Percentiles rank a stretch among this genome's conserved stretches.
Evolutionary conservation across 345 rosid species (phyloP).

Genomic region (Combretum micranthum): DNA sequence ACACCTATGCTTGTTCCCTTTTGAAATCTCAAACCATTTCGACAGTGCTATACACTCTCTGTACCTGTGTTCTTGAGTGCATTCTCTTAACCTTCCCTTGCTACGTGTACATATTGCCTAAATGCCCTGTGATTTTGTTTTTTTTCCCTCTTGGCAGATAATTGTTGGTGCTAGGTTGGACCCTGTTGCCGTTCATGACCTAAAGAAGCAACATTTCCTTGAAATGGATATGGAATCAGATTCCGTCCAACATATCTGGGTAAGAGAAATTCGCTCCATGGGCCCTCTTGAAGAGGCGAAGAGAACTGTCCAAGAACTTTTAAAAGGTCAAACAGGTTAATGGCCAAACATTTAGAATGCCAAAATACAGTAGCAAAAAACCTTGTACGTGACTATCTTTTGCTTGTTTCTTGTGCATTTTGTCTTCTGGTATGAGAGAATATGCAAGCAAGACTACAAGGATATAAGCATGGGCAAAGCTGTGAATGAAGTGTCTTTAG

Average conservation of each 20-base stretch:
- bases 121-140: conserved; percentile 6
- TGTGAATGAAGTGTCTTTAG: too few relatives aligned
- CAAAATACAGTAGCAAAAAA: too few relatives aligned
- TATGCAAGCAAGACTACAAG: too few relatives aligned
- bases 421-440: too few relatives aligned
- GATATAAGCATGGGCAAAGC: too few relatives aligned
- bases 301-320: conserved; percentile 34
- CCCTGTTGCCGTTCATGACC: conserved; percentile 18
- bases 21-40: not conserved
- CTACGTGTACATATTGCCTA: not conserved
- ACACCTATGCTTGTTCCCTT: not conserved
- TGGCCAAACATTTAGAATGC: too few relatives aligned
- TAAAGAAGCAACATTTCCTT: conserved; percentile 44
- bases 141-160: conserved; percentile 34
- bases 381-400: too few relatives aligned
- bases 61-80: not conserved
- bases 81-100: not conserved
- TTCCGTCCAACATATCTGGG: conserved; percentile 53
- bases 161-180: conserved; percentile 42
- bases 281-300: conserved; percentile 50
- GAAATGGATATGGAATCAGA: conserved; percentile 29
- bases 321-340: too few relatives aligned
- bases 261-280: conserved; percentile 34
- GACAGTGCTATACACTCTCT: not conserved
- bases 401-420: too few relatives aligned